Evolutionary conservation across 2,329 filamentous ascomycete species (phyloP), one percentile per base, ranked within the genome.

Genomic region (Arthroderma sp.): DNA sequence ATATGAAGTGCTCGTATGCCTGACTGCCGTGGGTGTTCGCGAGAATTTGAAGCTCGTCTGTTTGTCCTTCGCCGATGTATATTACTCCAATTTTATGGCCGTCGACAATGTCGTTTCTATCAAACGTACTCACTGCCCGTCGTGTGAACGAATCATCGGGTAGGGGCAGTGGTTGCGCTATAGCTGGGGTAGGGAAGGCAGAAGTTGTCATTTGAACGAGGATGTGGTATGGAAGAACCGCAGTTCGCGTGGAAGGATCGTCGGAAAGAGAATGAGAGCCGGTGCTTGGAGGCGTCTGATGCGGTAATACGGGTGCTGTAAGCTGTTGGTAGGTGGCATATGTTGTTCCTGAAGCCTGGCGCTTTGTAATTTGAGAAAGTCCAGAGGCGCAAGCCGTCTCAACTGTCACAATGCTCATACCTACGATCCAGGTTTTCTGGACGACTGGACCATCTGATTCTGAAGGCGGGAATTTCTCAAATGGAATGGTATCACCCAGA

Each of bases 11-110:
- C 6, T 86, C 80, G 57, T 95, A 98, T 56, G 94, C 88, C 38
- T 79, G 77, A 51, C 86, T 94, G 28, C 91, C 91, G 29, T 78
- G 80, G 3, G 84, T 78, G 53, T 98, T 98, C 54, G 83, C 76
- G 29, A 98, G 73, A 32, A 96, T 94, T 45, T 93, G 86, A 0
- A 72, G 69, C 61, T 96, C 91, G 1, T 80, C 67, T 0, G 77
- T 86, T 64, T 98, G 91, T 5, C 83, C 82, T 55, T 93, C 82
- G 44, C 83, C 87, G 51, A 96, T 82, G 62, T 95, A 98, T 36
- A 98, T 80, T 22, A 98, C 83, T 10, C 91, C 91, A 36, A 94
- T 83, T 64, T 94, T 95, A 70, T 96, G 87, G 5, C 87, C 87
- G 62, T 98, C 91, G 4, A 98, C 82, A 6, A 86, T 88, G 33